Evolutionary conservation across 345 rosid species (phyloP).

Genomic region (Murraya koenigii): DNA sequence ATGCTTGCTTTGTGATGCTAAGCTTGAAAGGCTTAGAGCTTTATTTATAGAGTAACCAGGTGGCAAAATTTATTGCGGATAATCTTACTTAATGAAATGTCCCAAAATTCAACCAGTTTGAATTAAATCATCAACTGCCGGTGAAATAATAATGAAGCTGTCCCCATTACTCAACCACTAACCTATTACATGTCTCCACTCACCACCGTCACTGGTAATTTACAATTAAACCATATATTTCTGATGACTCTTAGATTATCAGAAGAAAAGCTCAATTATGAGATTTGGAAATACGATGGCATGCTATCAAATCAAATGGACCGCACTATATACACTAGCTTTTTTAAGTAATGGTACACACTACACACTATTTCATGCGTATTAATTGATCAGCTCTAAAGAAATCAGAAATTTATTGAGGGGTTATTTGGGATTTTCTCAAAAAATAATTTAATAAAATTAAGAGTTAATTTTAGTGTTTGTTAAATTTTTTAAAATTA

Average conservation of each 20-base stretch:
- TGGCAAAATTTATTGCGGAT: background rate
- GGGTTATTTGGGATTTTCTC: no score
- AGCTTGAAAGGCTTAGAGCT: background rate
- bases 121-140: background rate
- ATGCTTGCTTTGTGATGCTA: background rate
- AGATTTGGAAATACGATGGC: background rate
- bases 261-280: background rate
- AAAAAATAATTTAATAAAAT: no score
- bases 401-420: background rate
- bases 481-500: no score
- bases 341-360: background rate
- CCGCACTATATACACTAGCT: background rate
- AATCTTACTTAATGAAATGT: background rate
- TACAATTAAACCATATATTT: no score
- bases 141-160: slow-evolving; percentile 14
- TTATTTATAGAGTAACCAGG: slow-evolving; percentile 7
- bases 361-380: background rate
- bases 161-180: slow-evolving; percentile 21
- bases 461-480: no score
- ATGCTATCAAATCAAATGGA: background rate
- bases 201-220: slow-evolving; percentile 3
- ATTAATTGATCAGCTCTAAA: background rate
- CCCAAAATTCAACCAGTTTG: slow-evolving; percentile 22
- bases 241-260: no score
- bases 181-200: background rate